phyloP scores from a whole-genome alignment of 1,139 yeast genomes.

The Saccharomyces pastorianus region DNA sequence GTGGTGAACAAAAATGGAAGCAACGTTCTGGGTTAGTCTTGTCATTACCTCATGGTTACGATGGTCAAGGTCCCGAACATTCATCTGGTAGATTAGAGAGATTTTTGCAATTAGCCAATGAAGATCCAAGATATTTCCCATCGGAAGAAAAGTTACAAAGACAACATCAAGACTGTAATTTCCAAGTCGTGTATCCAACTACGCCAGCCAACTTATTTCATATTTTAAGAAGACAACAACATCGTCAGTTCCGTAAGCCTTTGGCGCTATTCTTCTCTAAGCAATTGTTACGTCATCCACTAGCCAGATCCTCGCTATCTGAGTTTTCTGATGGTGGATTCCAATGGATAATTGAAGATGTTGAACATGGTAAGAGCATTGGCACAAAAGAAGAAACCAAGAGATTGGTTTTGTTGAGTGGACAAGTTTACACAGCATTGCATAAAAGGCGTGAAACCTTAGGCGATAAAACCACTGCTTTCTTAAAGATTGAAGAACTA shows the following conservation, averaged over 20 bases:
- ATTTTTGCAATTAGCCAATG: constrained; percentile 91
- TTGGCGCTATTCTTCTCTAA: constrained; percentile 84
- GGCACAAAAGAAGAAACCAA: constrained; percentile 76
- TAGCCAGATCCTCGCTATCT: constrained; percentile 74
- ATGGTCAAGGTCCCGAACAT: constrained; percentile 99
- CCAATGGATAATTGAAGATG: constrained; percentile 94
- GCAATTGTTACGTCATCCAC: constrained; percentile 92
- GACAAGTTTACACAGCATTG: constrained; percentile 92
- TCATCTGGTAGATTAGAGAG: constrained; percentile 97
- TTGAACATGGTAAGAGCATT: constrained; percentile 68
- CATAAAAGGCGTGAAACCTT: constrained; percentile 77
- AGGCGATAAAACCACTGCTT: constrained; percentile 75
- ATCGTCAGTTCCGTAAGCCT: constrained; percentile 98
- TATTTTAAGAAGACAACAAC: constrained; percentile 96
- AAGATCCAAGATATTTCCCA: constrained; percentile 94
- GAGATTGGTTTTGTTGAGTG: constrained; percentile 76
- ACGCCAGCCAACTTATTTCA: constrained; percentile 98
- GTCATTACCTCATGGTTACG: constrained; percentile 98
- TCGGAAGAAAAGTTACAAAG: constrained; percentile 78
- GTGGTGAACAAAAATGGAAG: constrained; percentile 97
- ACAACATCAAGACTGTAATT: constrained; percentile 97
- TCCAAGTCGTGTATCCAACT: constrained; percentile 97
- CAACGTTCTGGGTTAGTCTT: constrained; percentile 95
- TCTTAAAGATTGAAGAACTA: constrained; percentile 84
- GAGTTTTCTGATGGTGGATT: constrained; percentile 91